A percentile compares a stretch with the other conserved stretches of the same genome.
Conservation (phyloP, 495 filamentous ascomycete species). For the Penicillium herquei region DNA sequence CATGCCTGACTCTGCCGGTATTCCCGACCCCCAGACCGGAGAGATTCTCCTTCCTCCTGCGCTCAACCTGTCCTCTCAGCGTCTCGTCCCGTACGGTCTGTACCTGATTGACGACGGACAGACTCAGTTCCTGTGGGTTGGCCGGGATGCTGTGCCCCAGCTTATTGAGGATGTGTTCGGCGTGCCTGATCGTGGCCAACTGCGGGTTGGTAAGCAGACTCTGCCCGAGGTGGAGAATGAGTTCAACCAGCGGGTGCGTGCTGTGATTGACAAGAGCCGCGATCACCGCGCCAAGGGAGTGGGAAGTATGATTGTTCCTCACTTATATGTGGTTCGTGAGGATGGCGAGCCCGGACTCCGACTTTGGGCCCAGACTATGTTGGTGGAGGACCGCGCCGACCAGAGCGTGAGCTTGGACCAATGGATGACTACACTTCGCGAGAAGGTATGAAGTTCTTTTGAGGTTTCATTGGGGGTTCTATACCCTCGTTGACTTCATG, state of each 20-base stretch:
- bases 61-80: slow-evolving; percentile 82
- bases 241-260: slow-evolving; percentile 90
- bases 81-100: slow-evolving; percentile 87
- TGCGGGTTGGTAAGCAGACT: slow-evolving; percentile 87
- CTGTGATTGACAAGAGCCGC: slow-evolving; percentile 85
- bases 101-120: slow-evolving; percentile 98
- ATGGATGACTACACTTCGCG: slow-evolving; percentile 87
- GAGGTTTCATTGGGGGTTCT: background rate
- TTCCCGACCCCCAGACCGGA: slow-evolving; percentile 79
- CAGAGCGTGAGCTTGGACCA: slow-evolving; percentile 87
- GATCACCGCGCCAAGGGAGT: slow-evolving; percentile 82
- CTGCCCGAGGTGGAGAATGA: slow-evolving; percentile 89
- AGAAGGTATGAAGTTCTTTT: slow-evolving; percentile 76
- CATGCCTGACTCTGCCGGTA: slow-evolving; percentile 92
- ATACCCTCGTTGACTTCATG: background rate
- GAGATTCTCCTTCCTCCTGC: slow-evolving; percentile 84
- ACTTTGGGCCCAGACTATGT: slow-evolving; percentile 92
- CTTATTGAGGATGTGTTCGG: slow-evolving; percentile 89
- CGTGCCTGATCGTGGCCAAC: slow-evolving; percentile 68
- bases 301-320: slow-evolving; percentile 86
- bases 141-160: slow-evolving; percentile 87
- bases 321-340: slow-evolving; percentile 89
- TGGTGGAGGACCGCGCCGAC: slow-evolving; percentile 94
- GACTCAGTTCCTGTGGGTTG: slow-evolving; percentile 97
- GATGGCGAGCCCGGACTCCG: slow-evolving; percentile 94